Percentiles rank a stretch among this genome's conserved stretches.
phyloP scores from a whole-genome alignment of 2,329 filamentous ascomycete genomes.

The Clonostachys chloroleuca region DNA sequence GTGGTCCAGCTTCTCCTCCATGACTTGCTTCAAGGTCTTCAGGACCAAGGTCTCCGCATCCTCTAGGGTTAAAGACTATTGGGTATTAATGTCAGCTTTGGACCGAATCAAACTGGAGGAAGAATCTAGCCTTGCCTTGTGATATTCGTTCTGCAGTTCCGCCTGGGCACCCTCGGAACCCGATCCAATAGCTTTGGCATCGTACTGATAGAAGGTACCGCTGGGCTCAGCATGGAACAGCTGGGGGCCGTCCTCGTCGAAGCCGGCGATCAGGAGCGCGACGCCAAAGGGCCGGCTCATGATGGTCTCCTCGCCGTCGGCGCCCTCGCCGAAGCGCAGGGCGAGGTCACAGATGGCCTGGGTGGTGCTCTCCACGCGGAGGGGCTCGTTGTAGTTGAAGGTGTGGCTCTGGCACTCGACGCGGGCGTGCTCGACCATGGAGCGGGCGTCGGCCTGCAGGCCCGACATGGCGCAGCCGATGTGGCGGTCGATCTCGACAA shows the following conservation, averaged over 20 bases:
- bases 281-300: conserved; percentile 98
- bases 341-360: conserved; percentile 98
- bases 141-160: conserved; percentile 97
- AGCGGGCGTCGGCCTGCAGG: conserved; percentile 93
- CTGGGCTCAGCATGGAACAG: conserved; percentile 98
- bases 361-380: conserved; percentile 95
- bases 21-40: conserved; percentile 98
- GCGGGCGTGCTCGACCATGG: conserved; percentile 96
- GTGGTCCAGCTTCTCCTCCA: conserved; percentile 98
- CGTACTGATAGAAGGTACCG: conserved; percentile 98
- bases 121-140: conserved; percentile 57
- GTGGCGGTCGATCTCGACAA: conserved; percentile 98
- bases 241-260: conserved; percentile 94
- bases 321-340: conserved; percentile 92
- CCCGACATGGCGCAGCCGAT: conserved; percentile 99
- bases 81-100: not conserved
- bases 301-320: conserved; percentile 96
- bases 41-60: conserved; percentile 94
- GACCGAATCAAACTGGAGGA: conserved; percentile 7
- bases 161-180: conserved; percentile 97
- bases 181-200: conserved; percentile 97
- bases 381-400: conserved; percentile 95
- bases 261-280: conserved; percentile 91
- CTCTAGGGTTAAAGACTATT: conserved; percentile 76
- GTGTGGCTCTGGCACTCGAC: conserved; percentile 96